Evolutionary conservation across 495 filamentous ascomycete species (phyloP).

Genomic region (Glonium stellatum): DNA sequence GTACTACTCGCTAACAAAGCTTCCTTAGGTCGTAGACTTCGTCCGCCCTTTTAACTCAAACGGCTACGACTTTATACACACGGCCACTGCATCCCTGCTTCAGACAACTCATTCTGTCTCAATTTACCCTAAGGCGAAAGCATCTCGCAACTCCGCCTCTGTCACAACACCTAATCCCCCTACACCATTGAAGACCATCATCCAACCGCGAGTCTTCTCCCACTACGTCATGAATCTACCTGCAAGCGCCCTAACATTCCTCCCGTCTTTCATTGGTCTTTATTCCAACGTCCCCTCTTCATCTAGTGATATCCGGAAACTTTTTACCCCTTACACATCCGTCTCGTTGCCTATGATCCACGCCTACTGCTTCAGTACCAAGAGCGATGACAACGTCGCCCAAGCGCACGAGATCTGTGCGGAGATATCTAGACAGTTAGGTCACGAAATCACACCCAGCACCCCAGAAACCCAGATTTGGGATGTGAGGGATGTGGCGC

Average conservation of each 20-base stretch:
- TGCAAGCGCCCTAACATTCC: slow-evolving; percentile 75
- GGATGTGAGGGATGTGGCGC: slow-evolving; percentile 82
- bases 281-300: slow-evolving; percentile 43
- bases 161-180: slow-evolving; percentile 28
- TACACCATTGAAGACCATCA: slow-evolving; percentile 22
- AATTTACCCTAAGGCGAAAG: slow-evolving; percentile 15
- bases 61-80: slow-evolving; percentile 69
- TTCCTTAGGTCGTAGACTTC: slow-evolving; percentile 52
- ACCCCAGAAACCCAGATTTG: slow-evolving; percentile 53
- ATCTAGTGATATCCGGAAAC: slow-evolving; percentile 45
- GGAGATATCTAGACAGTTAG: slow-evolving; percentile 57
- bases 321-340: slow-evolving; percentile 55
- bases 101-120: slow-evolving; percentile 25
- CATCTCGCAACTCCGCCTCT: slow-evolving; percentile 25
- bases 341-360: slow-evolving; percentile 72
- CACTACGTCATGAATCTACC: slow-evolving; percentile 99
- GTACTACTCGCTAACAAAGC: background rate
- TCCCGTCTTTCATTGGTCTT: slow-evolving; percentile 75
- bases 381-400: slow-evolving; percentile 60
- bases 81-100: slow-evolving; percentile 57
- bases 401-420: slow-evolving; percentile 60
- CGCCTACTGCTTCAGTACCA: slow-evolving; percentile 80
- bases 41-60: slow-evolving; percentile 75
- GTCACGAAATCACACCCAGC: slow-evolving; percentile 52
- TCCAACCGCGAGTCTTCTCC: slow-evolving; percentile 58